Evolutionary conservation across 2,329 filamentous ascomycete species (phyloP).

Genomic region (Emergomyces orientalis): DNA sequence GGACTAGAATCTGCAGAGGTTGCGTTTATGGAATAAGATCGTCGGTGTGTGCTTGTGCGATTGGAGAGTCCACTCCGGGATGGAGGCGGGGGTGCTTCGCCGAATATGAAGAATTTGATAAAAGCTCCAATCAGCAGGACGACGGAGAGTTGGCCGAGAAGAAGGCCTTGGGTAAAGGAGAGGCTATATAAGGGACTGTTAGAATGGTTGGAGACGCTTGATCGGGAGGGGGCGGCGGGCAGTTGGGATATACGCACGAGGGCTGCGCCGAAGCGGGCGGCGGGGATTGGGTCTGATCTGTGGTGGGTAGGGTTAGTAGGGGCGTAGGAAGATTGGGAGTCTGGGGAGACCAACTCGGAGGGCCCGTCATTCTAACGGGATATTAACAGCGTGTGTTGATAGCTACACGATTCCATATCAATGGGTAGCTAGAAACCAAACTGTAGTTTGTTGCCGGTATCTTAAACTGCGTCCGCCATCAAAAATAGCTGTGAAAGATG

Average conservation of each 20-base stretch:
- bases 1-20: slow-evolving; percentile 34
- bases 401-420: not conserved
- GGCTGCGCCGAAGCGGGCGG: slow-evolving; percentile 10
- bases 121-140: slow-evolving; percentile 86
- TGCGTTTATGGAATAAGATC: slow-evolving; percentile 53
- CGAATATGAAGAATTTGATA: slow-evolving; percentile 99
- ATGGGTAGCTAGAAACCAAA: not conserved
- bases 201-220: not conserved
- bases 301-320: not conserved
- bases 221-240: not conserved
- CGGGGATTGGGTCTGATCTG: slow-evolving; percentile 5
- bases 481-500: not conserved
- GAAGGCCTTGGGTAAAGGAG: slow-evolving; percentile 87
- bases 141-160: slow-evolving; percentile 87
- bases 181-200: slow-evolving; percentile 43
- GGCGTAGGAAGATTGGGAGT: not conserved
- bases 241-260: slow-evolving; percentile 11
- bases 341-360: slow-evolving; percentile 13
- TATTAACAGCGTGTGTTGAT: not conserved
- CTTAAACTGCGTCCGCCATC: not conserved
- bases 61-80: slow-evolving; percentile 64
- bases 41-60: slow-evolving; percentile 68
- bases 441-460: not conserved
- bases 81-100: slow-evolving; percentile 78
- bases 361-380: slow-evolving; percentile 15